These are phyloP conservation scores for Knoxia roxburghii DNA, from an alignment of 257 asterid genomes.

Conservation along the genomic window DNA sequence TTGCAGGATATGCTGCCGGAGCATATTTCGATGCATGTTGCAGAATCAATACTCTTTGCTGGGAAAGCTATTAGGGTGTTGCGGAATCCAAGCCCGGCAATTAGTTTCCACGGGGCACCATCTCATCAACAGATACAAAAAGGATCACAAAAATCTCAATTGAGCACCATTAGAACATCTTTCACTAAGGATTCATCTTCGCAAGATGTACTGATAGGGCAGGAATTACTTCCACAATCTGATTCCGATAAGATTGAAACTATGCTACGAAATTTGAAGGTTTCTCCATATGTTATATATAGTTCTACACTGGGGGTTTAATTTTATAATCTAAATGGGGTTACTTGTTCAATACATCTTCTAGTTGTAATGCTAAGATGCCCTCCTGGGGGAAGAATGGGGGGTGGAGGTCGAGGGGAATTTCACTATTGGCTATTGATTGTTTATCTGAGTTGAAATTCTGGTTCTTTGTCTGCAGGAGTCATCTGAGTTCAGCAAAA, in stretches of 20 bases:
- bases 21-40: slow-evolving; percentile 67
- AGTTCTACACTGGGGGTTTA: neutral
- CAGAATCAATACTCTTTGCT: slow-evolving; percentile 86
- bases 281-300: slow-evolving; percentile 18
- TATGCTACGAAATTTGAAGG: slow-evolving; percentile 91
- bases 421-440: neutral
- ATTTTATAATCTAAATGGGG: neutral
- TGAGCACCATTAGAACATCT: slow-evolving; percentile 33
- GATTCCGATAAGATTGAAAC: slow-evolving; percentile 89
- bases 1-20: slow-evolving; percentile 98
- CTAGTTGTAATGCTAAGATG: neutral
- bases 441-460: slow-evolving; percentile 3
- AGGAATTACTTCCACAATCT: slow-evolving; percentile 85
- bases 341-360: neutral
- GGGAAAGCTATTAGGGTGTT: slow-evolving; percentile 97
- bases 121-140: slow-evolving; percentile 56
- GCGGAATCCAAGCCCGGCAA: slow-evolving; percentile 80
- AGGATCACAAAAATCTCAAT: slow-evolving; percentile 64
- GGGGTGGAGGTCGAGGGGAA: neutral
- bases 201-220: slow-evolving; percentile 44
- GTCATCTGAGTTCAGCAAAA: slow-evolving; percentile 85
- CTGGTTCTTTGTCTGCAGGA: slow-evolving; percentile 50
- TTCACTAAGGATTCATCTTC: slow-evolving; percentile 42
- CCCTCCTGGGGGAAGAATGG: neutral
- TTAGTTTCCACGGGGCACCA: slow-evolving; percentile 42